Base-by-base conservation (phyloP, 176 grass and related monocot species). In the Carex littledalei region DNA sequence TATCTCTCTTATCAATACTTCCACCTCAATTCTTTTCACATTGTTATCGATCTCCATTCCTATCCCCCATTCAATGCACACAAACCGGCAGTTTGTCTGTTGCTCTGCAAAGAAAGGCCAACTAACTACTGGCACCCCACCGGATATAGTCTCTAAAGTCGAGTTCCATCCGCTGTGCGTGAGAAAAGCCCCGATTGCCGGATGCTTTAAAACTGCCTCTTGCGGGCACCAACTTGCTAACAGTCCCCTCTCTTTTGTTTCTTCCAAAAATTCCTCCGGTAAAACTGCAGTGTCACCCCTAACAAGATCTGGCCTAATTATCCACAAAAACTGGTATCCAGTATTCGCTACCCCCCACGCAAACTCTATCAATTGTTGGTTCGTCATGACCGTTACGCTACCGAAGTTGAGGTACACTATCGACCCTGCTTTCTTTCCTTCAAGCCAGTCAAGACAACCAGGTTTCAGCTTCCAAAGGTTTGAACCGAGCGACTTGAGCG, bases 131-230 rank as follows among this genome's bases (percentile, higher is more conserved):
- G 80, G 80, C 63, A 82, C 80, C 0, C 60, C 80, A 16, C 37
- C 37, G 14, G 37, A 82, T 66, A 82, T 64, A 39, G 9, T 82
- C 34, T 82, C 80, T 47, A 82, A 29, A 31, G 80, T 82, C 6
- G 80, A 82, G 63, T 82, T 82, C 80, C 80, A 82, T 82, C 80
- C 80, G 2, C 80, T 82, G 5, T 82, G 80, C 3, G 80, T 82
- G 11, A 82, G 58, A 82, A 82, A 82, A 47, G 60, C 80, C 58
- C 80, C 80, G 3, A 66, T 66, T 0, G 80, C 60, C 1, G 80
- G 80, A 18, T 82, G 80, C 49, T 50, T 49, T 82, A 82, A 52
- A 66, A 82, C 80, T 12, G 6, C 60, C 16, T 82, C 80, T 82
- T 82, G 80, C 4, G 57, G 80, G 35, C 80, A 82, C 80, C 80